Base-by-base conservation (phyloP, 140 eudicot species). In the Flaveria floridana region DNA sequence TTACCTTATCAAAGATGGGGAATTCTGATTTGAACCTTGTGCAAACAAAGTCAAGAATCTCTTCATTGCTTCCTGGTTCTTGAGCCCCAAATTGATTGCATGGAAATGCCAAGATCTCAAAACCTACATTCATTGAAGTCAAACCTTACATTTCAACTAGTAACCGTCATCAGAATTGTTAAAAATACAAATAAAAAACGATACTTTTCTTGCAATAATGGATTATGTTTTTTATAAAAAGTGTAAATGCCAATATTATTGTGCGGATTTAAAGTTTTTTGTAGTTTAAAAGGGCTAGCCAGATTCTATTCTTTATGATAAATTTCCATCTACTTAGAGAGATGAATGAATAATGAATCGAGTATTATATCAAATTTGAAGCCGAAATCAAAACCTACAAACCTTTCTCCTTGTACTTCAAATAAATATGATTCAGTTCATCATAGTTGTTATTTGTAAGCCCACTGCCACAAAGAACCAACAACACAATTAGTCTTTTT, bases 391-490 rank as follows among this genome's bases (percentile, higher is more conserved):
- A 30, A 61, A 79, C 13, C 52, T 23, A 79, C 82, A 78, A 65
- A 90, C 97, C 97, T 86, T 88, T 81, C 51, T 85, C 95, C 82
- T 83, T 91, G 81, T 84, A 91, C 83, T 86, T 86, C 69, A 81
- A 82, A 70, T 91, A 86, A 50, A 91, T 71, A 42, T 88, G 88
- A 69, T 88, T 90, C 71, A 90, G 82, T 81, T 90, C 95, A 19
- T 76, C 84, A 62, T 90, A 90, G 88, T 88, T 90, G 65, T 87
- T 81, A 66, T 90, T 81, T 9, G 97, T 90, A 83, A 90, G 75
- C 75, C 97, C 97, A 79, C 97, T 90, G 86, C 68, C 68, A 34
- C 70, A 64, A 34, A 9, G 47, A 82, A 76, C 25, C 75, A 79
- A 56, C 52, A 41, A 52, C 72, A 55, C 20, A 28, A 63, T 15